Base-by-base conservation (phyloP, 116 monocot genomes). In the Posidonia oceanica region DNA sequence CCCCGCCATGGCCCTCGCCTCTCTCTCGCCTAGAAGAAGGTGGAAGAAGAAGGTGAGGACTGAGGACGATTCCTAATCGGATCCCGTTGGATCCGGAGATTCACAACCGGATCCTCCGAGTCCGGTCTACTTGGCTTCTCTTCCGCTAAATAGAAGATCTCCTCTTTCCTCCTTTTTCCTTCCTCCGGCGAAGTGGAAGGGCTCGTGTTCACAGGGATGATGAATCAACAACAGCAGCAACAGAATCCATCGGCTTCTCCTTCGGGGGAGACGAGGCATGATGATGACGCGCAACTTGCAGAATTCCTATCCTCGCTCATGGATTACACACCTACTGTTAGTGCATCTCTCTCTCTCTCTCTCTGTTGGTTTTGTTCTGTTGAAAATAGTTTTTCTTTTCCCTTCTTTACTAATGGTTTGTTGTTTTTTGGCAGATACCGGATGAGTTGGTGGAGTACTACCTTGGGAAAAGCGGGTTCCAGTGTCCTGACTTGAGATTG, bases 361-460 rank as follows among this genome's bases (percentile, higher is more conserved):
- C 48, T 48, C 48, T 58, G 14, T 58, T 66, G 8, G 11, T 39
- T 36, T 15, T 39, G 21, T 36, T 39, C 16, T 48, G 65, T 38
- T 62, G 18, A 56, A 38, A 17, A 40, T 42, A 57, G 11, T 67
- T 12, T 36, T 53, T 66, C 36, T 16, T 64, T 54, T 2, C 39
- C 3, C 22, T 38, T 42, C 4, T 37, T 16, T 68, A 41, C 54
- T 39, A 5, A 23, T 54, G 21, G 55, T 52, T 13, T 54, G 40
- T 75, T 71, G 18, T 14, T 61, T 63, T 69, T 68, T 68, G 53
- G 39, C 63, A 96, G 96, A 87, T 96, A 21, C 96, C 96, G 4
- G 96, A 96, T 61, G 89, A 96, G 80, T 69, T 96, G 71, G 89
- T 89, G 76, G 96, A 96, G 80, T 86, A 91, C 71, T 96, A 96